A percentile compares a stretch with the other conserved stretches of the same genome.
phyloP scores from a whole-genome alignment of 2,329 filamentous ascomycete genomes.

The Sarocladium strictum region DNA sequence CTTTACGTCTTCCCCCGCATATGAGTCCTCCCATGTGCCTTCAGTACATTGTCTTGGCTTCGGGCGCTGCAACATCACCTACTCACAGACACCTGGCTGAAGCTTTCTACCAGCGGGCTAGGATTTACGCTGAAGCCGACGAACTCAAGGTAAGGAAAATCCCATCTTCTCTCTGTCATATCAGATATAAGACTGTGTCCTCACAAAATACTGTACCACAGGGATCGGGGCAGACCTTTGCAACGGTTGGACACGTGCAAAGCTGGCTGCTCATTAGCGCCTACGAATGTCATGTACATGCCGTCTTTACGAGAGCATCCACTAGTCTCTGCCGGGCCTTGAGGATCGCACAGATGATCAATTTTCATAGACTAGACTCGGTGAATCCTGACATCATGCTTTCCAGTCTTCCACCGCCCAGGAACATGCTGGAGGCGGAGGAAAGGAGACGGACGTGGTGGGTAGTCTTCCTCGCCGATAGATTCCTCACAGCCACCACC shows the following conservation, averaged over 20 bases:
- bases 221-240: conserved; percentile 16
- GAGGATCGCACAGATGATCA: conserved; percentile 71
- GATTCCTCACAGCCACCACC: conserved; percentile 77
- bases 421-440: conserved; percentile 67
- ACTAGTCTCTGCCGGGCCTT: conserved; percentile 67
- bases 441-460: conserved; percentile 79
- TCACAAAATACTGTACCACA: background rate
- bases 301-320: conserved; percentile 78
- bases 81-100: conserved; percentile 64
- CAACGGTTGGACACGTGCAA: conserved; percentile 66
- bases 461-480: conserved; percentile 71
- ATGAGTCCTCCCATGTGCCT: conserved; percentile 73
- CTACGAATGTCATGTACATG: conserved; percentile 69
- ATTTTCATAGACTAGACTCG: conserved; percentile 68
- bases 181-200: background rate
- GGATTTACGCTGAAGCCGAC: conserved; percentile 73
- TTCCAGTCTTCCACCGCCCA: conserved; percentile 58
- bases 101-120: conserved; percentile 71
- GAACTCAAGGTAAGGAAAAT: conserved; percentile 59
- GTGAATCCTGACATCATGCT: conserved; percentile 60
- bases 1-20: conserved; percentile 62
- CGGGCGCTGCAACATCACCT: conserved; percentile 62
- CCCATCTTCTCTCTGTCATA: background rate
- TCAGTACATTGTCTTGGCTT: conserved; percentile 75
- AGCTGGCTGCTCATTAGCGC: conserved; percentile 64